Evolutionary conservation across 2,329 filamentous ascomycete species (phyloP), one percentile per base, ranked within the genome.

Genomic region (Diaporthe humulicola): DNA sequence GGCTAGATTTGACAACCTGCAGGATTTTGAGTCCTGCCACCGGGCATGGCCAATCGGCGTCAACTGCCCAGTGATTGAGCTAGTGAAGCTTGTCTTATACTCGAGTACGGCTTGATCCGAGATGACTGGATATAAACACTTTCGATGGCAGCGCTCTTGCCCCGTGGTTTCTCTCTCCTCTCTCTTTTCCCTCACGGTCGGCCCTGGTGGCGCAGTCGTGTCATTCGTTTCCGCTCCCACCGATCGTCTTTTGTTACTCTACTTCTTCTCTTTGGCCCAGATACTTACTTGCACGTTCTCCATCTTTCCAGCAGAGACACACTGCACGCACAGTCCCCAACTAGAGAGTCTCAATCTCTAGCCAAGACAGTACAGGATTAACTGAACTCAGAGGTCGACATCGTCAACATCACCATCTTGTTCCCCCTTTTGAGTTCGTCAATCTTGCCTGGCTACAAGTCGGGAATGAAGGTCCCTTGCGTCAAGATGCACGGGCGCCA

Each of bases 121-220:
- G 45, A 3, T 25, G 4, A 54, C 7, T 45, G 22, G n/a, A 15
- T 66, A 73, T 73, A 67, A 52, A 36, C 19, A 25, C n/a, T 8
- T 19, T 25, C 17, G 3, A 45, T 22, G 17, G 9, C 56, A 58
- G 22, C 10, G 2, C 15, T 19, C 56, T 40, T 5, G 3, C 15
- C 7, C 22, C 28, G 25, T 14, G 9, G 14, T 38, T 38, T 17
- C 42, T 14, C 33, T 36, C 45, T 45, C 33, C 17, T 66, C n/a
- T 33, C 22, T 22, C 54, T 40, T 33, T 33, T 61, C n/a, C 45
- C 38, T 56, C 58, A 73, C 71, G 58, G 71, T 73, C 58, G 71
- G 58, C 71, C 71, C 45, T 42, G 30, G 71, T 25, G 40, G 58
- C 71, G 54, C n/a, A 66, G 10, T 61, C 45, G 71, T 45, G 40